Base-by-base conservation (phyloP, 2,329 filamentous ascomycete species). In the Colletotrichum eremochloae region DNA sequence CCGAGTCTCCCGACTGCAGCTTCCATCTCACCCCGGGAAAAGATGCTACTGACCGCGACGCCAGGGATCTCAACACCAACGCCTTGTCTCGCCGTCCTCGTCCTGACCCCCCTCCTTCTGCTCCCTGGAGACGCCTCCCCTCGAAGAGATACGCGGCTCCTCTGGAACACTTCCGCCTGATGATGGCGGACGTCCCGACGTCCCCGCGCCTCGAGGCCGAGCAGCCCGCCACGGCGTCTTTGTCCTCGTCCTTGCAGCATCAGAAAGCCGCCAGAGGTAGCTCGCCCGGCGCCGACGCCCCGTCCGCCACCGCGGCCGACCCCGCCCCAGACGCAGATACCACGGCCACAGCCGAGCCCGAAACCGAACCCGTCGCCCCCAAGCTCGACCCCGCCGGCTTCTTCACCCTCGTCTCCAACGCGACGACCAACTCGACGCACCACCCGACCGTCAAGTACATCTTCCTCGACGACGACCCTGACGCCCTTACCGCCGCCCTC, bases 371-470 rank as follows among this genome's bases (percentile, higher is more conserved):
- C 40, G 24, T 38, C 33, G 46, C 56, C 3, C 72, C 68, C 14
- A 68, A 68, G 29, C 68, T 75, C 68, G 74, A 74, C 33, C 71
- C 67, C 18, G 67, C 67, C 24, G 73, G 73, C 68, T 74, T 97
- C 84, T 98, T 97, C 85, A 93, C 94, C 1, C 86, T 98, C 53
- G 87, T 98, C 75, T 91, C 94, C 78, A 95, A 97, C 81, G 83
- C 88, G 14, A 88, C 90, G n/a, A 91, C 89, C 11, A 88, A 90
- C 76, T 89, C 93, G 57, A 93, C 94, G 74, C 88, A 94, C 77
- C 95, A 98, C 80, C 96, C 96, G 1, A 91, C 90, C 65, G 91
- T 97, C 1, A 94, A 96, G 83, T 98, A 98, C 84, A 89, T 98
- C 78, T 98, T 99, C 84, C 90, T 90, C 76, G 95, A 98, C 81